phyloP scores from a whole-genome alignment of 768 basidiomycete genomes.

The Kwoniella botswanensis region DNA sequence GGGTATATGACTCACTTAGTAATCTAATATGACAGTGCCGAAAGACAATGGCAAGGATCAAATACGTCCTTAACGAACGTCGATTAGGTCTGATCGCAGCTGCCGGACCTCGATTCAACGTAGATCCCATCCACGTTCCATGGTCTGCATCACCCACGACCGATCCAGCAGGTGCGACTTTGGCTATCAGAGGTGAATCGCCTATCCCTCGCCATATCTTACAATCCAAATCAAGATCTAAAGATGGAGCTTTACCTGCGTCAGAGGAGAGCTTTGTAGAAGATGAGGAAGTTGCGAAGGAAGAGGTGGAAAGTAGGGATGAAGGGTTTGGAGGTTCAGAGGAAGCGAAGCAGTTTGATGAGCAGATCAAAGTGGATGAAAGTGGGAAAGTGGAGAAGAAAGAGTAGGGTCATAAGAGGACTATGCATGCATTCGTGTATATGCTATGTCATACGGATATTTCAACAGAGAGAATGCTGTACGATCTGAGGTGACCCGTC shows the following conservation, averaged over 20 bases:
- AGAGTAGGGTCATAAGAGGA: slow-evolving; percentile 1
- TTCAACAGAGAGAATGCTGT: neutral
- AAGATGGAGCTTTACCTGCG: neutral
- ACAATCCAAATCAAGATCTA: neutral
- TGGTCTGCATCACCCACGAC: slow-evolving; percentile 22
- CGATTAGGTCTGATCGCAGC: slow-evolving; percentile 81
- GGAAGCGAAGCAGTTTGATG: slow-evolving; percentile 48
- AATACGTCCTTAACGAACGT: slow-evolving; percentile 87
- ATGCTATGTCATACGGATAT: neutral
- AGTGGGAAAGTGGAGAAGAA: slow-evolving; percentile 35
- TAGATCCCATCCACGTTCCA: slow-evolving; percentile 16
- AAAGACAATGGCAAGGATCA: slow-evolving; percentile 96
- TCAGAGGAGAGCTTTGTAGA: slow-evolving; percentile 29
- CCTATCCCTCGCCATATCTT: slow-evolving; percentile 16
- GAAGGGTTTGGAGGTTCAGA: slow-evolving; percentile 47
- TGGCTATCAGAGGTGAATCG: slow-evolving; percentile 21
- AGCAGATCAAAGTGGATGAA: slow-evolving; percentile 30
- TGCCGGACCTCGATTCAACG: slow-evolving; percentile 34
- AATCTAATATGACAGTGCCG: slow-evolving; percentile 66
- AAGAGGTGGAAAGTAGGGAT: slow-evolving; percentile 43
- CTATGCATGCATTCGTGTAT: neutral
- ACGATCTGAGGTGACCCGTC: too few species aligned
- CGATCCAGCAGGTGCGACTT: slow-evolving; percentile 24
- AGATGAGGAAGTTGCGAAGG: slow-evolving; percentile 36
- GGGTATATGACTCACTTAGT: too few species aligned